A percentile compares a stretch with the other conserved stretches of the same genome.
phyloP scores from a whole-genome alignment of 1,284 basidiomycete species.

The Sanghuangporus weigelae region DNA sequence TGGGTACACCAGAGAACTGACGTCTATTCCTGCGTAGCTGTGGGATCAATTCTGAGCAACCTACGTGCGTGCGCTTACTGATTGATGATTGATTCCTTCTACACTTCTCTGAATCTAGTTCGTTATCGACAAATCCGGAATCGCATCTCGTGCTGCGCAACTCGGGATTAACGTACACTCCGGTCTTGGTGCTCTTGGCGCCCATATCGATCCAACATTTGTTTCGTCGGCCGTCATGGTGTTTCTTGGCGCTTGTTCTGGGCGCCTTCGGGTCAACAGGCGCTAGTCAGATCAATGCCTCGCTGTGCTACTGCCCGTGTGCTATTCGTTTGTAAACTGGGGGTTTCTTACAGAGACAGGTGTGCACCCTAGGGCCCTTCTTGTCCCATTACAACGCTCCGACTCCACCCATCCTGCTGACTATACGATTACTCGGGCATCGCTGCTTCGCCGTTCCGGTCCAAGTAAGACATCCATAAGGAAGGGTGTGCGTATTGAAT shows the following conservation, averaged over 20 bases:
- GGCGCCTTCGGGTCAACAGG: conserved; percentile 36
- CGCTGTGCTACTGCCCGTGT: conserved; percentile 74
- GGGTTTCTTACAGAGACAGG: too few species aligned
- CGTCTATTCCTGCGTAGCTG: conserved; percentile 41
- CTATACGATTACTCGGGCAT: too few species aligned
- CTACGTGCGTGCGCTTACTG: conserved; percentile 37
- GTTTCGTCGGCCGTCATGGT: background rate
- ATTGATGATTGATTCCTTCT: background rate
- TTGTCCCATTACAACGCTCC: too few species aligned
- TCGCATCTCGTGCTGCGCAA: background rate
- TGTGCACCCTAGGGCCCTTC: too few species aligned
- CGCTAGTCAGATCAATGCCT: conserved; percentile 78
- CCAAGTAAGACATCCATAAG: too few species aligned
- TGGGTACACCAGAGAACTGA: conserved; percentile 32
- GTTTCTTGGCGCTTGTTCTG: background rate
- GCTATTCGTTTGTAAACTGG: too few species aligned
- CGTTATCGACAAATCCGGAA: background rate
- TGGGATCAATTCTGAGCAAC: conserved; percentile 78
- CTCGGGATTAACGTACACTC: background rate
- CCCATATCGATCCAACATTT: background rate
- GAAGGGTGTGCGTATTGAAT: too few species aligned
- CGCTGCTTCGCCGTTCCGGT: too few species aligned
- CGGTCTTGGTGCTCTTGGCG: conserved; percentile 2
- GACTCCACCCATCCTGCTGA: too few species aligned
- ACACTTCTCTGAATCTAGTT: background rate